These are phyloP conservation scores for Bisporella sp. DNA, from an alignment of 2,329 filamentous ascomycete species.

Conservation along the genomic window DNA sequence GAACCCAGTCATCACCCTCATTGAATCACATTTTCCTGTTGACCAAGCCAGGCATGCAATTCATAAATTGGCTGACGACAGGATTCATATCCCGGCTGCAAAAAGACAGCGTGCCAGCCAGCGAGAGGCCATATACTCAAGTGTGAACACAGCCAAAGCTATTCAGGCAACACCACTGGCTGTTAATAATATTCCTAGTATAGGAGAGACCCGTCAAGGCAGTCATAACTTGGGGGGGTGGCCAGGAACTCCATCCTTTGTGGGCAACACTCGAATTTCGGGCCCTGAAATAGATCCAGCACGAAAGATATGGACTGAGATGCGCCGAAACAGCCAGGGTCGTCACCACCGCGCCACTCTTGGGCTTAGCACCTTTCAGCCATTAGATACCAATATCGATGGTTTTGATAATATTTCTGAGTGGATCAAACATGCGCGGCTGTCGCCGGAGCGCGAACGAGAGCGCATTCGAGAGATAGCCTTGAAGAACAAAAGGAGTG, in stretches of 20 bases:
- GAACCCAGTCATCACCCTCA: constrained; percentile 19
- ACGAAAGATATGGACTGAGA: constrained; percentile 26
- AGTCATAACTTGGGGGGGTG: no score
- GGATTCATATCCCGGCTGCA: constrained; percentile 7
- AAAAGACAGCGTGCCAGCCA: neutral
- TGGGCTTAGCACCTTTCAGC: constrained; percentile 15
- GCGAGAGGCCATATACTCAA: neutral
- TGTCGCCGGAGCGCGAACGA: constrained; percentile 6
- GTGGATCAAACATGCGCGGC: neutral
- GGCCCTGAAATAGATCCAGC: constrained; percentile 23
- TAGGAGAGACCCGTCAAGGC: neutral
- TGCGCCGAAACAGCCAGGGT: constrained; percentile 21
- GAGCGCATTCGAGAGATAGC: constrained; percentile 13
- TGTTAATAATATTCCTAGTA: neutral
- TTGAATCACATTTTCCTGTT: constrained; percentile 18
- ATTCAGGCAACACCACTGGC: neutral
- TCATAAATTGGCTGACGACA: constrained; percentile 13
- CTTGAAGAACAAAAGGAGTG: constrained; percentile 17
- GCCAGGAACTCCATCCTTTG: neutral
- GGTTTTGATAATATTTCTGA: neutral
- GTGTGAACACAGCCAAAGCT: neutral
- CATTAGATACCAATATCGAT: neutral
- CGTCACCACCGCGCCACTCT: constrained; percentile 14
- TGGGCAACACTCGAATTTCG: neutral
- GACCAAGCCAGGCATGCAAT: constrained; percentile 17